phyloP scores from a whole-genome alignment of 2,329 filamentous ascomycete species.

The Sporothrix variecibatus region DNA sequence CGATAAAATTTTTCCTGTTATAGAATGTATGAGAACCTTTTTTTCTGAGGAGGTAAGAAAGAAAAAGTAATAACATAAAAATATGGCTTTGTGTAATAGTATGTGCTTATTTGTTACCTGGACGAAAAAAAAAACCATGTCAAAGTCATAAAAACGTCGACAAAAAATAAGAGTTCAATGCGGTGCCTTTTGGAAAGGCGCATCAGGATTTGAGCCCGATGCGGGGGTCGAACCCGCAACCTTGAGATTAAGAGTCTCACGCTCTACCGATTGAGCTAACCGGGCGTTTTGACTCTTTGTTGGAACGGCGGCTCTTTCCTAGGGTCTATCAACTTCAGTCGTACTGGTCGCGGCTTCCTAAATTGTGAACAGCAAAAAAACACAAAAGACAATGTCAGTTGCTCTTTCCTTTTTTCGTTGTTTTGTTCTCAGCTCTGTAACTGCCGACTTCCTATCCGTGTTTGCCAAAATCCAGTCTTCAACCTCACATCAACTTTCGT shows the following conservation, averaged over 20 bases:
- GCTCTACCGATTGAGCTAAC: slow-evolving; percentile 73
- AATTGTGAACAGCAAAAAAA: not conserved
- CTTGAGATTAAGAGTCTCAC: slow-evolving; percentile 64
- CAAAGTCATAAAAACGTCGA: not conserved
- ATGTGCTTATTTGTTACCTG: too few relatives aligned
- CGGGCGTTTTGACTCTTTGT: slow-evolving; percentile 41
- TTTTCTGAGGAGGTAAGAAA: too few relatives aligned
- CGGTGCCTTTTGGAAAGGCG: slow-evolving; percentile 26
- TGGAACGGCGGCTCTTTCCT: not conserved
- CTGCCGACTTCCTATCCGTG: not conserved
- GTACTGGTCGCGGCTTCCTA: not conserved
- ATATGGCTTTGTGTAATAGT: too few relatives aligned
- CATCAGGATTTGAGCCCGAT: slow-evolving; percentile 48
- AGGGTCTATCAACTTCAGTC: not conserved
- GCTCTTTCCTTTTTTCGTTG: not conserved
- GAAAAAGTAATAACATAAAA: too few relatives aligned
- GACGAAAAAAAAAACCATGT: not conserved
- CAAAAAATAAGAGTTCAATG: slow-evolving; percentile 19
- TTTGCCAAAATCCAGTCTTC: not conserved
- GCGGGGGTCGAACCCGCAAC: slow-evolving; percentile 48
- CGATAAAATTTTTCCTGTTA: too few relatives aligned
- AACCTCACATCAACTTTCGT: not conserved
- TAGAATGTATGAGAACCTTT: too few relatives aligned
- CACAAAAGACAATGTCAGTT: not conserved
- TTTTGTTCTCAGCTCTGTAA: not conserved